Percentiles rank a stretch among this genome's conserved stretches.
Conservation (phyloP, 1,284 basidiomycete genomes). For the Tilletia indica region DNA sequence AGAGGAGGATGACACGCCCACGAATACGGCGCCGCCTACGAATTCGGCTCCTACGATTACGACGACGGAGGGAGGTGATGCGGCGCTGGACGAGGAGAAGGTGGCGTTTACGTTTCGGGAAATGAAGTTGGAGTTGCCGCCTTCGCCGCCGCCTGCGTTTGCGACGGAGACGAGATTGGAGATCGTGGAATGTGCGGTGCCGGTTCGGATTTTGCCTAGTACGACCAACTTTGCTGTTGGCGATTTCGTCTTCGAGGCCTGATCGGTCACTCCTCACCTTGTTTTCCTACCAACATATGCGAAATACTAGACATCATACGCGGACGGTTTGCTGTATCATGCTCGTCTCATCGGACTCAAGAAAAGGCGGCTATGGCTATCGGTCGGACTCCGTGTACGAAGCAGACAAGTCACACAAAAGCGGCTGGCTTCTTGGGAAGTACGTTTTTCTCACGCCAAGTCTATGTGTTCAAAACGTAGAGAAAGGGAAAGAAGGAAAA, state of each 20-base stretch:
- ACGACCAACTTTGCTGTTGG: constrained; percentile 39
- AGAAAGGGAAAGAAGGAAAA: too few relatives aligned
- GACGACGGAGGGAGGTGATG: not conserved
- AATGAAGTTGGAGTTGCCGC: not conserved
- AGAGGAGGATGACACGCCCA: not conserved
- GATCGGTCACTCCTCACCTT: not conserved
- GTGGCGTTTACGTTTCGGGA: too few relatives aligned
- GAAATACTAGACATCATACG: too few relatives aligned
- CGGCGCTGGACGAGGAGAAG: not conserved
- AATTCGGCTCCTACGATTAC: not conserved
- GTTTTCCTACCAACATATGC: too few relatives aligned
- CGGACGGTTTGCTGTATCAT: too few relatives aligned
- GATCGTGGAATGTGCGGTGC: constrained; percentile 52
- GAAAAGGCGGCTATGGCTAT: too few relatives aligned
- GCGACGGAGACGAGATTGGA: constrained; percentile 41
- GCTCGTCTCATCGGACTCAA: too few relatives aligned
- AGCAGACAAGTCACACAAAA: too few relatives aligned
- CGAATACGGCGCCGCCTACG: not conserved
- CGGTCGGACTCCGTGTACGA: too few relatives aligned
- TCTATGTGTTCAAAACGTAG: too few relatives aligned
- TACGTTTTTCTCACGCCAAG: too few relatives aligned
- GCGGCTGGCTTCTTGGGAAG: too few relatives aligned
- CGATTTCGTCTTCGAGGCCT: constrained; percentile 41
- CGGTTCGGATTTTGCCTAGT: constrained; percentile 44
- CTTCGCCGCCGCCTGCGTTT: not conserved